These are phyloP conservation scores for Prasinococcaceae sp. DNA, from an alignment of 139 green algal genomes.

Conservation along the genomic window DNA sequence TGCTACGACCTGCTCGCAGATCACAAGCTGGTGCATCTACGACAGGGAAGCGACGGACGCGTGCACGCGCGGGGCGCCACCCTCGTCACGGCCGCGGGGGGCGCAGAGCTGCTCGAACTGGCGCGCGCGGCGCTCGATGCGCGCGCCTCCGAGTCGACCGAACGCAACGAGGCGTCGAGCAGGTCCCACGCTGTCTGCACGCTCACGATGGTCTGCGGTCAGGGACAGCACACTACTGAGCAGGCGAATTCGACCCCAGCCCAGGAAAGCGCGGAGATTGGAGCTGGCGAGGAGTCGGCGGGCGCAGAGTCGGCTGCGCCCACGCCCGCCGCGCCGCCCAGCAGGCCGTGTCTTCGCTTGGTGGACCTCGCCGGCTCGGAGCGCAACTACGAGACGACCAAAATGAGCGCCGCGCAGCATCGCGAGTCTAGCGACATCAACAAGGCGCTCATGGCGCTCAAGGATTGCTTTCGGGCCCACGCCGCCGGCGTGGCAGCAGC, in stretches of 20 bases:
- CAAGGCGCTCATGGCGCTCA: conserved; percentile 7
- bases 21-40: neutral
- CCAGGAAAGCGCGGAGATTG: neutral
- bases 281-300: neutral
- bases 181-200: conserved; percentile 2
- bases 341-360: neutral
- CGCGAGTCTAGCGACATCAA: conserved; percentile 4
- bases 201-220: neutral
- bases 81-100: neutral
- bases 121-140: neutral
- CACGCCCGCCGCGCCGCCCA: neutral
- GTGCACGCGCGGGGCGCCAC: conserved; percentile 2
- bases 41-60: neutral
- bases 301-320: neutral
- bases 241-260: neutral
- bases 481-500: neutral
- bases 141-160: neutral
- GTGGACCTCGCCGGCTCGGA: conserved; percentile 7
- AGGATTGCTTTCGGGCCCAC: neutral
- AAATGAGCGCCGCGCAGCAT: neutral
- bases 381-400: conserved; percentile 6
- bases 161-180: neutral
- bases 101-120: neutral
- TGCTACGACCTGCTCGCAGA: neutral
- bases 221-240: neutral